Evolutionary conservation across 257 asterid species (phyloP).

Genomic region (Petunia secreta): DNA sequence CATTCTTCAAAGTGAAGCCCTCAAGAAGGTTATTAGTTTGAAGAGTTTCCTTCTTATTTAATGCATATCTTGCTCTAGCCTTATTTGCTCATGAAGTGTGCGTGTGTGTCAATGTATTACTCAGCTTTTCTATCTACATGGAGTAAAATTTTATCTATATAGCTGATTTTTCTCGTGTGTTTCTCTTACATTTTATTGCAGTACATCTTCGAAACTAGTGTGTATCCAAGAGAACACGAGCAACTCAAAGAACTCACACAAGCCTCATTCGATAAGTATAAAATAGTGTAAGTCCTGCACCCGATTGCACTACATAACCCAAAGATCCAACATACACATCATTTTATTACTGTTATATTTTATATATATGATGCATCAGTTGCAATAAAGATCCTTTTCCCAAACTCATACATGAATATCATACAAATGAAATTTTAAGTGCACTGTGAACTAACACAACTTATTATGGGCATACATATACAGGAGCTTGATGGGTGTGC

Average conservation of each 20-base stretch:
- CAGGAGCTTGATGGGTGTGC: constrained; percentile 60
- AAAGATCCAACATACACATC: no score
- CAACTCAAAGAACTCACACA: constrained; percentile 55
- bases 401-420: no score
- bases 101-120: no score
- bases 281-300: constrained; percentile 32
- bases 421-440: no score
- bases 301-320: neutral
- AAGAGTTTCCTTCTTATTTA: neutral
- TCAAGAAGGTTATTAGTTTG: constrained; percentile 40
- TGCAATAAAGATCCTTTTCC: no score
- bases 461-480: neutral
- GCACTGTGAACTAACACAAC: neutral
- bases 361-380: no score
- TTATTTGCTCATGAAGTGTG: no score
- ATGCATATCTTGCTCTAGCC: no score
- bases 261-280: constrained; percentile 52
- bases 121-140: no score
- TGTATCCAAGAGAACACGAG: constrained; percentile 56
- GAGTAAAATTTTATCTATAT: no score
- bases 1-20: constrained; percentile 60
- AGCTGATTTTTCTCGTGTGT: neutral
- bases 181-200: constrained; percentile 22
- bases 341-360: no score
- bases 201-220: constrained; percentile 56